Percentiles rank a stretch among this genome's conserved stretches.
Conservation (phyloP, 2,329 filamentous ascomycete genomes). For the Fusarium anthophilum region DNA sequence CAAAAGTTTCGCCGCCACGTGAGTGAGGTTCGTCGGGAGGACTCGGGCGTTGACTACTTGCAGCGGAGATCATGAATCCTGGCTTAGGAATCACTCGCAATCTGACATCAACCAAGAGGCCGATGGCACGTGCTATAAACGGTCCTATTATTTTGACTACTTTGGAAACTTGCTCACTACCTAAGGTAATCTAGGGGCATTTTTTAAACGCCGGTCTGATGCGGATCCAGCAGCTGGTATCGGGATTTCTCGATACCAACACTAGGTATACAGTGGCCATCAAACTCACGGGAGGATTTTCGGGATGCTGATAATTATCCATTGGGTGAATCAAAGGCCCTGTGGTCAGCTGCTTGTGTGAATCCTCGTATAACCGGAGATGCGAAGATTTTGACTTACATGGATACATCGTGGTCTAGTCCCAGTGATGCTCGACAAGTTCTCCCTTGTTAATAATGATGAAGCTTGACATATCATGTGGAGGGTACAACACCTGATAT, state of each 20-base stretch:
- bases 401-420: background rate
- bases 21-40: conserved; percentile 34
- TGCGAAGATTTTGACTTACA: conserved; percentile 9
- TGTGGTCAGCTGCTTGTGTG: conserved; percentile 4
- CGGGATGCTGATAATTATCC: background rate
- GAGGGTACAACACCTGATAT: background rate
- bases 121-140: conserved; percentile 12
- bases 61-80: background rate
- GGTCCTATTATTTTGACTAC: conserved; percentile 10
- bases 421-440: background rate
- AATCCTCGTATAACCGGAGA: background rate
- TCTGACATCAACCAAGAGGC: conserved; percentile 7
- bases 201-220: background rate
- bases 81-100: conserved; percentile 2
- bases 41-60: conserved; percentile 25
- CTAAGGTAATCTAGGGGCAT: background rate
- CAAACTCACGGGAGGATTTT: background rate
- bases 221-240: conserved; percentile 1
- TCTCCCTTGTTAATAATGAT: background rate
- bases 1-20: conserved; percentile 33
- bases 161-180: background rate
- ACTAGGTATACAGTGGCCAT: background rate
- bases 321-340: background rate
- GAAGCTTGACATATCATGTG: background rate
- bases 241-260: conserved; percentile 16